Evolutionary conservation across 768 basidiomycete genomes (phyloP).

Genomic region (Tephrocybe sp.): DNA sequence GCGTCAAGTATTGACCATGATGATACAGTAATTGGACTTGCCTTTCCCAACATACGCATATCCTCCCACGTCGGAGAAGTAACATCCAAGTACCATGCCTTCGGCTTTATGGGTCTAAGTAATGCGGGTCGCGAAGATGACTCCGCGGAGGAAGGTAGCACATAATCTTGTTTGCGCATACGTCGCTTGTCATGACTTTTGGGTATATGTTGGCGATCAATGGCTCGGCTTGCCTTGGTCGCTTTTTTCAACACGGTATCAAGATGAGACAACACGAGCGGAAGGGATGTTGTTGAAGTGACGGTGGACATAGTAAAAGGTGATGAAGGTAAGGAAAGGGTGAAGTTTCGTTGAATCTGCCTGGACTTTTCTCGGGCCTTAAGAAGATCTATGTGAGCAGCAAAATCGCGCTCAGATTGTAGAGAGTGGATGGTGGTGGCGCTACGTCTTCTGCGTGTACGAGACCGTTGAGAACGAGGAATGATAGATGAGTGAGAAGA

Average conservation of each 20-base stretch:
- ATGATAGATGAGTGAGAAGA: slow-evolving; percentile 39
- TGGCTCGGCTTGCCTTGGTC: slow-evolving; percentile 27
- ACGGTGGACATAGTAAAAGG: slow-evolving; percentile 23
- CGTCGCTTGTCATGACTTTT: slow-evolving; percentile 23
- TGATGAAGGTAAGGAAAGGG: slow-evolving; percentile 56
- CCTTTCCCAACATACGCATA: slow-evolving; percentile 83
- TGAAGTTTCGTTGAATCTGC: slow-evolving; percentile 59
- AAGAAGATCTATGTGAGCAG: slow-evolving; percentile 54
- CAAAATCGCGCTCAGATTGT: slow-evolving; percentile 57
- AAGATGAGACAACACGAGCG: slow-evolving; percentile 46
- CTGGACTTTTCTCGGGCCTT: slow-evolving; percentile 62
- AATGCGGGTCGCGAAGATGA: not conserved
- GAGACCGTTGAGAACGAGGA: slow-evolving; percentile 37
- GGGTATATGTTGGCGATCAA: slow-evolving; percentile 20
- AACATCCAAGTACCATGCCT: slow-evolving; percentile 91
- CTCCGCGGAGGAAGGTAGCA: slow-evolving; percentile 4
- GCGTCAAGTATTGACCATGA: not conserved
- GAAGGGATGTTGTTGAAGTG: slow-evolving; percentile 43
- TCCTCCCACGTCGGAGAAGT: slow-evolving; percentile 87
- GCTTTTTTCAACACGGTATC: slow-evolving; percentile 44
- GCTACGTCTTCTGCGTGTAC: slow-evolving; percentile 47
- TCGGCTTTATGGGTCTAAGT: slow-evolving; percentile 25
- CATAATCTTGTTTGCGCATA: slow-evolving; percentile 8
- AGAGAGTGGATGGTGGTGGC: slow-evolving; percentile 47
- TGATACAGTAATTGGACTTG: slow-evolving; percentile 22